A percentile compares a stretch with the other conserved stretches of the same genome.
phyloP scores from a whole-genome alignment of 345 rosid species.

The Syzygium aqueum region DNA sequence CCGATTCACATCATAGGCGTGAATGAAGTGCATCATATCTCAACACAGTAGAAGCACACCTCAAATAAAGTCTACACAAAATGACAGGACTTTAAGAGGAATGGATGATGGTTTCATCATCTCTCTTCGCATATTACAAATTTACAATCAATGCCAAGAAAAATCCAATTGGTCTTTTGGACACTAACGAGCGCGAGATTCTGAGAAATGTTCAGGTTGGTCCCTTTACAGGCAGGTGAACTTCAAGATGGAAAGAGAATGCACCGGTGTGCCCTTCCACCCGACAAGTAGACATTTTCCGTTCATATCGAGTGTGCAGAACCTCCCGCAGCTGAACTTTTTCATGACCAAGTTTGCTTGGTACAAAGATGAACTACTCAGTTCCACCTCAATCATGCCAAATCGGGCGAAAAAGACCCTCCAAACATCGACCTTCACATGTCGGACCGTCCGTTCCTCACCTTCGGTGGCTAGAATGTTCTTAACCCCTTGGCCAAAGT shows the following conservation, averaged over 20 bases:
- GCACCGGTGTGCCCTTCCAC: slow-evolving; percentile 44
- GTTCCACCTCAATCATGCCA: slow-evolving; percentile 27
- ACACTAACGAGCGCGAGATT: not conserved
- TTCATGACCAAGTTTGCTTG: slow-evolving; percentile 25
- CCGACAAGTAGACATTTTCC: slow-evolving; percentile 25
- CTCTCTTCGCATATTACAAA: not conserved
- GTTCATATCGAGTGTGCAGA: slow-evolving; percentile 22
- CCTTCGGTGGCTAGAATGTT: slow-evolving; percentile 30
- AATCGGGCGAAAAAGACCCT: slow-evolving; percentile 26
- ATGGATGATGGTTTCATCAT: not conserved
- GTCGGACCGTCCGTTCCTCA: slow-evolving; percentile 21
- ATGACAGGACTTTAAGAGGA: not conserved
- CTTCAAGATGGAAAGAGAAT: slow-evolving; percentile 39
- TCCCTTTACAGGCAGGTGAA: not conserved
- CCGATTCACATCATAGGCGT: not conserved
- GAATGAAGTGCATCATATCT: not conserved
- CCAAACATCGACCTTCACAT: slow-evolving; percentile 43
- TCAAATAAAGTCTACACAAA: not conserved
- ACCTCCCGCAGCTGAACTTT: slow-evolving; percentile 15
- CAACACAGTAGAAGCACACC: not conserved
- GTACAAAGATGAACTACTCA: slow-evolving; percentile 26
- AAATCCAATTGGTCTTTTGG: not conserved
- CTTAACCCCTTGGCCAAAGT: slow-evolving; percentile 17
- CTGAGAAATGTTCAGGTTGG: not conserved
- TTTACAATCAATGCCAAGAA: not conserved